Evolutionary conservation across 2,329 filamentous ascomycete species (phyloP), one percentile per base, ranked within the genome.

Genomic region (Hymenoscyphus linearis): DNA sequence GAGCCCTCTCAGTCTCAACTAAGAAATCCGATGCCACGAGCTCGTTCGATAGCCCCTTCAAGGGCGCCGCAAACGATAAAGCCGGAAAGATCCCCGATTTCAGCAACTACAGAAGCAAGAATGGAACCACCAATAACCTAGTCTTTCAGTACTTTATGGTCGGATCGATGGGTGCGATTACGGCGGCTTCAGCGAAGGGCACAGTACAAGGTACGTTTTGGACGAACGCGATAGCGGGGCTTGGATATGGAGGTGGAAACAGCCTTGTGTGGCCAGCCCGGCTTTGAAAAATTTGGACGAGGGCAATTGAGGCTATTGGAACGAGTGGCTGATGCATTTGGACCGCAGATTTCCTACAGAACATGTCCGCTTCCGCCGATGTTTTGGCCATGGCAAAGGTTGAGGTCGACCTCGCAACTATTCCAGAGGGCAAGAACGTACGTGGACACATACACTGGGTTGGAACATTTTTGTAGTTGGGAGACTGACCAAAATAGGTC

Each of bases 391-490:
- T 97, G 87, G 95, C 95, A 78, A 99, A 99, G 88, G 95, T 99
- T 71, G 95, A 99, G 83, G 89, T 99, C 71, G 91, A 96, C 78
- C 89, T 99, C 69, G 83, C 82, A 73, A 78, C 91, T 67, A 98
- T 99, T 73, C 95, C 95, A 66, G 93, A 98, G 84, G 95, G 95
- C 85, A 99, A 98, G 90, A 99, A 99, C 82, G 95, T 93, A 82
- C 77, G 89, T 82, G 59, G 55, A 18, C 12, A 31, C 61, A 58
- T 52, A 64, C 9, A 22, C 22, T 16, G 26, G n/a, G 10, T 47
- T 31, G 25, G 22, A 3, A 6, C 22, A 18, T n/a, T 26, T 5
- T 18, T n/a, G 37, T 26, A 52, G 37, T 37, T 10, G 53, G n/a
- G 35, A 16, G 52, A 55, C 62, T 70, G 52, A 70, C 63, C 44